phyloP scores from a whole-genome alignment of 2,329 filamentous ascomycete genomes.

The Triangularia verruculosa region DNA sequence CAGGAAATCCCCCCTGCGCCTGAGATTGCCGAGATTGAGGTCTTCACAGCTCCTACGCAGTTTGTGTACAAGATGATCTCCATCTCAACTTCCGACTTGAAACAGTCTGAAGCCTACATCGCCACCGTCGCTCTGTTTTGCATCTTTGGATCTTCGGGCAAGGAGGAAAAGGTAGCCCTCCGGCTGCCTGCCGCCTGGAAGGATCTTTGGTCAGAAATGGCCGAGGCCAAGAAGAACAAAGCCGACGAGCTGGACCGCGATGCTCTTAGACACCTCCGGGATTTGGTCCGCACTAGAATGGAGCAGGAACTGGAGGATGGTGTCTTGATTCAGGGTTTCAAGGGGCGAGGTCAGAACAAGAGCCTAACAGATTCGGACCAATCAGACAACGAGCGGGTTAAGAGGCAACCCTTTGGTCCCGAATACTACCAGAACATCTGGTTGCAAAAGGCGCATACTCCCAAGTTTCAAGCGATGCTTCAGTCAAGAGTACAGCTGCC shows the following conservation, averaged over 20 bases:
- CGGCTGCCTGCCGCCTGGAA: slow-evolving; percentile 78
- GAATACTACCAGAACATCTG: slow-evolving; percentile 58
- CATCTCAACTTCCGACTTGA: slow-evolving; percentile 68
- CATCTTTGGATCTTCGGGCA: slow-evolving; percentile 71
- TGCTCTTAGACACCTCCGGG: slow-evolving; percentile 64
- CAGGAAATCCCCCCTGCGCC: slow-evolving; percentile 49
- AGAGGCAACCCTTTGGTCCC: slow-evolving; percentile 38
- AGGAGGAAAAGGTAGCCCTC: slow-evolving; percentile 82
- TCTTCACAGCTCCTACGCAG: slow-evolving; percentile 45
- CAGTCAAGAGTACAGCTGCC: slow-evolving; percentile 74
- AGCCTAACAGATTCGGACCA: slow-evolving; percentile 50
- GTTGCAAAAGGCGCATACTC: slow-evolving; percentile 54
- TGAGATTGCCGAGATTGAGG: slow-evolving; percentile 43
- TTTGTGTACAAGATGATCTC: slow-evolving; percentile 71
- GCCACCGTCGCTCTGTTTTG: slow-evolving; percentile 80
- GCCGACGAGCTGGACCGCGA: slow-evolving; percentile 68
- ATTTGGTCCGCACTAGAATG: slow-evolving; percentile 64
- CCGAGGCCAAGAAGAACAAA: slow-evolving; percentile 65
- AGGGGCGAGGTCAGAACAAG: slow-evolving; percentile 52
- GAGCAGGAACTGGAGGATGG: slow-evolving; percentile 71
- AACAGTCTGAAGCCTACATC: slow-evolving; percentile 84
- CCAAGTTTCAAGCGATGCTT: slow-evolving; percentile 76
- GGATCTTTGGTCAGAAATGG: slow-evolving; percentile 80
- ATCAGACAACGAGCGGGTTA: slow-evolving; percentile 43
- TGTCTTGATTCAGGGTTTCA: slow-evolving; percentile 74